Evolutionary conservation across 371 early-diverging fungal species (phyloP), one percentile per base, ranked within the genome.

Genomic region (Blakeslea trispora): DNA sequence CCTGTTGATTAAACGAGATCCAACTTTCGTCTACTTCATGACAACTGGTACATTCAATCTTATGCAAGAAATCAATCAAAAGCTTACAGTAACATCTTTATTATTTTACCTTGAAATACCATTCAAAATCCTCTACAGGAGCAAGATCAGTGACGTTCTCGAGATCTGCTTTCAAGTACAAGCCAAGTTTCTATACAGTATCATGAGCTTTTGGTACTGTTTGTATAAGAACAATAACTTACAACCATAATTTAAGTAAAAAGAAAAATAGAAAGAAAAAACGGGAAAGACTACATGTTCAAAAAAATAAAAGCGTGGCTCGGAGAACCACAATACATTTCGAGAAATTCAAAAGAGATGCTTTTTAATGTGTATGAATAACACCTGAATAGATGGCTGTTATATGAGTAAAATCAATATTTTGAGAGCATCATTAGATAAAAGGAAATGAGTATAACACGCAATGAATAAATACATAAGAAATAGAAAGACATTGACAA

Each of bases 11-110:
- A 53, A 94, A 79, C n/a, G 91, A 81, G 51, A 94, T 87, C 73
- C 82, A 81, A 54, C 85, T 88, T 17, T 82, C 70, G 68, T 90
- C 83, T 1, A 82, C 79, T 66, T 92, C 96, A 23, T 86, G 86
- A 72, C 96, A 96, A 57, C 82, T 86, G 39, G 77, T 81, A 77
- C 96, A 96, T 63, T 89, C 77, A 45, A 91, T 69, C 90, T 90
- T 0, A 42, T 43, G 18, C 1, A 8, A 15, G 5, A 8, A 1
- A 15, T 22, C 13, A 37, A 2, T 18, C 21, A 19, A 45, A 2
- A 37, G 2, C 2, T 21, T 18, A 0, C 3, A 7, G 22, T 22
- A 11, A n/a, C n/a, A n/a, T n/a, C 1, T 32, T 18, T n/a, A 21
- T 5, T 0, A 28, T 31, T 9, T 17, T 59, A 86, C 84, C 81